Evolutionary conservation across 139 green algal species (phyloP).

Genomic region (Dunaliella primolecta): DNA sequence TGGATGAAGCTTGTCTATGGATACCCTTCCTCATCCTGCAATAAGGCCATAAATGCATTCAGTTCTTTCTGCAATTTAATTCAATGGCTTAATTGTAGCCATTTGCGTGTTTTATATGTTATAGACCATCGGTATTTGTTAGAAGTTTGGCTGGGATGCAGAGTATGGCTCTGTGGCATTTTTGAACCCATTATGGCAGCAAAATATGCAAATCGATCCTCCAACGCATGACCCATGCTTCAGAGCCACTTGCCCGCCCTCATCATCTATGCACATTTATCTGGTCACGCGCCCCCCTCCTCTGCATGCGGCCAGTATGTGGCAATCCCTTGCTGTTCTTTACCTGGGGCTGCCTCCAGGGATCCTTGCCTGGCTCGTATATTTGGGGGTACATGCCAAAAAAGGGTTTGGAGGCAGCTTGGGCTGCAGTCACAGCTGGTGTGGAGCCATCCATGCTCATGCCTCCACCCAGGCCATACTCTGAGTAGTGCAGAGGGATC

Average conservation of each 20-base stretch:
- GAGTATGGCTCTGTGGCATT: no score
- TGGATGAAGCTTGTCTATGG: not conserved
- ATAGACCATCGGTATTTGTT: no score
- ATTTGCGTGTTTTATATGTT: no score
- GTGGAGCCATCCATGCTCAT: not conserved
- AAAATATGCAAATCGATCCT: no score
- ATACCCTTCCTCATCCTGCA: not conserved
- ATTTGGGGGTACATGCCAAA: constrained; percentile 6
- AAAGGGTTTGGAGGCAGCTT: constrained; percentile 15
- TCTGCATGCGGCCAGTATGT: no score
- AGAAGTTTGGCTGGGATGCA: no score
- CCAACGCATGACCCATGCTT: no score
- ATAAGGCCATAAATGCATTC: not conserved
- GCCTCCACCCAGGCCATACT: constrained; percentile 26
- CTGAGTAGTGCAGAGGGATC: constrained; percentile 30
- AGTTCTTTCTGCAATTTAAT: not conserved
- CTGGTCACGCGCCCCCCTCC: no score
- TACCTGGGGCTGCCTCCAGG: not conserved
- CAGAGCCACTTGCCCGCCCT: no score
- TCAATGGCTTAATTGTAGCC: not conserved
- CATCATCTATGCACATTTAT: no score
- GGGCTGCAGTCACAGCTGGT: not conserved
- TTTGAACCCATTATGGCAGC: no score
- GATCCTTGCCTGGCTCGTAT: not conserved
- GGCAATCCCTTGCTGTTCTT: no score